A percentile compares a stretch with the other conserved stretches of the same genome.
Conservation (phyloP, 2,329 filamentous ascomycete genomes). For the Cytospora mali region DNA sequence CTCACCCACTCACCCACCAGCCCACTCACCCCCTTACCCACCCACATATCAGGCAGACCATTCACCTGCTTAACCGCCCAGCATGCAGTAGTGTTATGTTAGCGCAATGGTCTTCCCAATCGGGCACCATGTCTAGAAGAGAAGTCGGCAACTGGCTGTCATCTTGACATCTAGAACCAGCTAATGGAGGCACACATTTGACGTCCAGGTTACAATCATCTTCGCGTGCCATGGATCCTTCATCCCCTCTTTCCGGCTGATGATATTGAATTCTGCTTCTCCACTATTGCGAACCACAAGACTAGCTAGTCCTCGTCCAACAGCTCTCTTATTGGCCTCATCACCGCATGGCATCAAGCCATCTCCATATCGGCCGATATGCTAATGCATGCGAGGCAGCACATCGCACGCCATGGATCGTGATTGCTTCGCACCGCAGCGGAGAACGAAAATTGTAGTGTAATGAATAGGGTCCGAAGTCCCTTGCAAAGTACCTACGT, state of each 20-base stretch:
- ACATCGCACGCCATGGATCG: conserved; percentile 24
- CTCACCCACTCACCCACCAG: conserved; percentile 46
- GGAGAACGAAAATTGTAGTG: conserved; percentile 12
- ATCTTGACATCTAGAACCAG: conserved; percentile 29
- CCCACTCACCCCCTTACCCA: conserved; percentile 14
- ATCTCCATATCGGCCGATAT: conserved; percentile 24
- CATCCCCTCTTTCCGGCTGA: conserved; percentile 24
- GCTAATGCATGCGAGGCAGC: conserved; percentile 23
- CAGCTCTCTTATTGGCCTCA: conserved; percentile 33
- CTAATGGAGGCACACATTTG: neutral
- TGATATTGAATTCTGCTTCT: conserved; percentile 33
- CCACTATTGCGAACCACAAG: conserved; percentile 19
- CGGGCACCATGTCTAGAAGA: conserved; percentile 19
- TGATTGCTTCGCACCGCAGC: conserved; percentile 22
- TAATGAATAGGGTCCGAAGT: conserved; percentile 34
- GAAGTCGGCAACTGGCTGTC: conserved; percentile 27
- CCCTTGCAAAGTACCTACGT: conserved; percentile 25
- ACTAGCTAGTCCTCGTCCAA: conserved; percentile 12
- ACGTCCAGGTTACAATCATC: conserved; percentile 11
- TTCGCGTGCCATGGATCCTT: conserved; percentile 2
- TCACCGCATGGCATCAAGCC: conserved; percentile 24
- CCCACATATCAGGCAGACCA: conserved; percentile 30
- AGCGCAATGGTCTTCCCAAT: conserved; percentile 1
- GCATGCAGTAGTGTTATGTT: conserved; percentile 39
- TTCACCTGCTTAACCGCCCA: conserved; percentile 45